These are phyloP conservation scores for Piper longum DNA, from an alignment of 164 flowering plant species.

Conservation along the genomic window DNA sequence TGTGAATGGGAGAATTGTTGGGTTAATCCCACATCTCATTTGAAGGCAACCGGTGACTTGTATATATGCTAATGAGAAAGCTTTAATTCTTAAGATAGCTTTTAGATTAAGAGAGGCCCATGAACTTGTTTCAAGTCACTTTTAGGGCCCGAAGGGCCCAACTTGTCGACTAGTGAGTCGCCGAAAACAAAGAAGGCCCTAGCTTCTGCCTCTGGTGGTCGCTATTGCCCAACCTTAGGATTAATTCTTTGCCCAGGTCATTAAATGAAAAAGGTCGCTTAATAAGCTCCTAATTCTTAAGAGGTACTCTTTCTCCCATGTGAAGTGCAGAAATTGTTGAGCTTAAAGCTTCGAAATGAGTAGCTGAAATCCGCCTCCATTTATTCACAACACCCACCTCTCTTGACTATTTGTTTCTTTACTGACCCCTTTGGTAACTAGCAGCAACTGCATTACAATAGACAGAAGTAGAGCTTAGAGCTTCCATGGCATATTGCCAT, in stretches of 20 bases:
- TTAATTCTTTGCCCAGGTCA: neutral
- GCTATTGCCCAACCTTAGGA: neutral
- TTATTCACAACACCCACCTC: neutral
- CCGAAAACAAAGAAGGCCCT: slow-evolving; percentile 82
- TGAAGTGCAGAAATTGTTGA: slow-evolving; percentile 9
- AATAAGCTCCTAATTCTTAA: neutral
- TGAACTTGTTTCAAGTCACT: no score
- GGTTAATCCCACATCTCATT: no score
- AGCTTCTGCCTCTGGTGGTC: slow-evolving; percentile 9
- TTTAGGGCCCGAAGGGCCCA: no score
- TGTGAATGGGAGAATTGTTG: no score
- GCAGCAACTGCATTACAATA: slow-evolving; percentile 1
- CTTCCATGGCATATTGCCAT: neutral
- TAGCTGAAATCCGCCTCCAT: slow-evolving; percentile 9
- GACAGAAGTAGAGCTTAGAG: neutral
- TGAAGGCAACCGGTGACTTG: no score
- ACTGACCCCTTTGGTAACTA: neutral
- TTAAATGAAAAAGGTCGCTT: neutral
- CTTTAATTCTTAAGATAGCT: no score
- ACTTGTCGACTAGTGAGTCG: slow-evolving; percentile 68
- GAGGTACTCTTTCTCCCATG: slow-evolving; percentile 5
- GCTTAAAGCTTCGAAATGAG: slow-evolving; percentile 4
- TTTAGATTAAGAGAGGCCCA: no score
- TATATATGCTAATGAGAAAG: no score
- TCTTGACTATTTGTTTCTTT: neutral